Percentiles rank a stretch among this genome's conserved stretches.
These are phyloP conservation scores for Pichia kluyveri DNA, from an alignment of 805 yeast species.

Conservation along the genomic window DNA sequence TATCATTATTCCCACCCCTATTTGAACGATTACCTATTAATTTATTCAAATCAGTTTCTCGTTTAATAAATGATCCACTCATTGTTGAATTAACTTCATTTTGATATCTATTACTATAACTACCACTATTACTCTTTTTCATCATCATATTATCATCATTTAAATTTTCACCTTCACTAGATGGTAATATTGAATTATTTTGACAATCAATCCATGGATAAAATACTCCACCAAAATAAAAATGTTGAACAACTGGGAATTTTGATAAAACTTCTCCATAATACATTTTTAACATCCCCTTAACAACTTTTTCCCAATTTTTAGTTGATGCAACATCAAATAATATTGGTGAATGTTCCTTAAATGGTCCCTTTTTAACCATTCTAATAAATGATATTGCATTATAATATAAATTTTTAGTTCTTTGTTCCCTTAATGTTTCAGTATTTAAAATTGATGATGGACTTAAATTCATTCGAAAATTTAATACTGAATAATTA, in stretches of 20 bases:
- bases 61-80: slow-evolving; percentile 15
- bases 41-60: slow-evolving; percentile 17
- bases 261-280: slow-evolving; percentile 85
- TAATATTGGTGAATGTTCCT: slow-evolving; percentile 94
- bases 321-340: slow-evolving; percentile 89
- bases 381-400: slow-evolving; percentile 68
- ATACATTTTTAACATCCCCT: slow-evolving; percentile 94
- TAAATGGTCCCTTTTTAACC: slow-evolving; percentile 77
- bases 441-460: slow-evolving; percentile 28
- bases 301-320: slow-evolving; percentile 81
- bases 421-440: slow-evolving; percentile 33
- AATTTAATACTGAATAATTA: slow-evolving; percentile 17
- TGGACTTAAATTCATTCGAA: slow-evolving; percentile 32
- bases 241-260: slow-evolving; percentile 91
- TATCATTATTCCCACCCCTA: too few relatives aligned
- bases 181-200: background rate
- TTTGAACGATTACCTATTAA: slow-evolving; percentile 4
- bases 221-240: slow-evolving; percentile 54
- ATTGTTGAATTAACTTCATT: slow-evolving; percentile 16
- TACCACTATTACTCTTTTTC: too few relatives aligned
- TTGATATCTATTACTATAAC: slow-evolving; percentile 13
- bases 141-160: too few relatives aligned
- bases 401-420: slow-evolving; percentile 59
- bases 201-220: slow-evolving; percentile 37
- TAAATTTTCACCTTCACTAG: background rate